These are phyloP conservation scores for Micractinium conductrix DNA, from an alignment of 139 green algal genomes.

Conservation along the genomic window DNA sequence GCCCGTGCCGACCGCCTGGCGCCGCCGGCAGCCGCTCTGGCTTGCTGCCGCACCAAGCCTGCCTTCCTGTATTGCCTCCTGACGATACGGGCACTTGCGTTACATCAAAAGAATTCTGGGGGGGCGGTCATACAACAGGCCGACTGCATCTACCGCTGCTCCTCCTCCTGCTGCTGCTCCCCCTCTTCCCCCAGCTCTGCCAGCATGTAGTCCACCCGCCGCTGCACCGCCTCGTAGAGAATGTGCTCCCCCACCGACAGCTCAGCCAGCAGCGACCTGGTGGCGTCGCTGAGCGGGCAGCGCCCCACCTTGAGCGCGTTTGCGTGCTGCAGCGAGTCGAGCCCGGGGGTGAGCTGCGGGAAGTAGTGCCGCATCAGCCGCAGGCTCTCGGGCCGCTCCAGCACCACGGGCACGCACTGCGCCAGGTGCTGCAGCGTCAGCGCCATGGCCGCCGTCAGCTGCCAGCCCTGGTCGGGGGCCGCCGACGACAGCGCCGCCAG, in stretches of 20 bases:
- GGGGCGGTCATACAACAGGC: no score
- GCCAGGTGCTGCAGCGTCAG: not conserved
- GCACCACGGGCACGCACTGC: not conserved
- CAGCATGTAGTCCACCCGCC: not conserved
- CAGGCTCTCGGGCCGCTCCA: not conserved
- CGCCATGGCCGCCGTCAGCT: not conserved
- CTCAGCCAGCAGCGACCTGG: not conserved
- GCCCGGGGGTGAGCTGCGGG: not conserved
- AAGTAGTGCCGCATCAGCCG: not conserved
- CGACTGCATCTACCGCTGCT: no score
- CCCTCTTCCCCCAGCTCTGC: not conserved
- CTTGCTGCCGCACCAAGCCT: no score
- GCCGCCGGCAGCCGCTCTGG: no score
- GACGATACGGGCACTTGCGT: no score
- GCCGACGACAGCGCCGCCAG: not conserved
- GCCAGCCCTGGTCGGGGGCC: no score
- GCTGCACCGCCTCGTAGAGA: not conserved
- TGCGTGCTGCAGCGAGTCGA: not conserved
- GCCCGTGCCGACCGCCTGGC: no score
- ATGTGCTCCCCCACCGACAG: not conserved
- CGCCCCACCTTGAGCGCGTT: not conserved
- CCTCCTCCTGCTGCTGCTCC: not conserved
- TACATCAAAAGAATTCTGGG: no score
- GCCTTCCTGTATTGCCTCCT: no score
- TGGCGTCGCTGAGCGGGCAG: not conserved